These are phyloP conservation scores for Discostella pseudostelligera DNA, from an alignment of 108 stramenopile species.

Conservation along the genomic window DNA sequence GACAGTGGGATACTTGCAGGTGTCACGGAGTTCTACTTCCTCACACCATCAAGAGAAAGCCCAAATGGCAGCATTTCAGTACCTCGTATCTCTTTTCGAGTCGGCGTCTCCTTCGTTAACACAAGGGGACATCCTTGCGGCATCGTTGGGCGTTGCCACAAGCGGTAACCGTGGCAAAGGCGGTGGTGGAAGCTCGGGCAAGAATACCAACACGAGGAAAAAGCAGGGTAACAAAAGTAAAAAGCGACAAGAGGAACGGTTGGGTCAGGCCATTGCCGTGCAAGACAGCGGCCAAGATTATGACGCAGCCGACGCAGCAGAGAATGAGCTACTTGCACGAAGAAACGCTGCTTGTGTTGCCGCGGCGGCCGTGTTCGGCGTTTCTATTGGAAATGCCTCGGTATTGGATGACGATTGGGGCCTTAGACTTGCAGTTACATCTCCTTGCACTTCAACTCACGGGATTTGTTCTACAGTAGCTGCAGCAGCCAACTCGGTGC, in stretches of 20 bases:
- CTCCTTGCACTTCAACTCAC: slow-evolving; percentile 25
- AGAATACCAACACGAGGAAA: slow-evolving; percentile 52
- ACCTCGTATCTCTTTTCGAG: slow-evolving; percentile 73
- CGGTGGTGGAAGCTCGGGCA: slow-evolving; percentile 8
- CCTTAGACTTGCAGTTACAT: slow-evolving; percentile 29
- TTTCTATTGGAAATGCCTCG: slow-evolving; percentile 23
- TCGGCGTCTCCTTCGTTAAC: slow-evolving; percentile 58
- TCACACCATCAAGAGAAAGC: slow-evolving; percentile 9
- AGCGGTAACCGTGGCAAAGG: slow-evolving; percentile 4
- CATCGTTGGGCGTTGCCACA: slow-evolving; percentile 49
- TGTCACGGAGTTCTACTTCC: slow-evolving; percentile 12
- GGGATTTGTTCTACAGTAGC: slow-evolving; percentile 52
- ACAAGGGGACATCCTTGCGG: slow-evolving; percentile 57
- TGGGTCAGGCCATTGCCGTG: slow-evolving; percentile 35
- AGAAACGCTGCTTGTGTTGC: slow-evolving; percentile 60
- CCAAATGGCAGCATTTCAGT: slow-evolving; percentile 49
- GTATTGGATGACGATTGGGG: slow-evolving; percentile 14
- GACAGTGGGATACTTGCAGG: slow-evolving; percentile 26
- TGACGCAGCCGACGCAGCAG: too few species aligned
- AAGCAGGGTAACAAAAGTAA: slow-evolving; percentile 66
- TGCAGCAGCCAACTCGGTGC: slow-evolving; percentile 55
- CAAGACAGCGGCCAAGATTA: slow-evolving; percentile 12
- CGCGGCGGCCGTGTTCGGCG: slow-evolving; percentile 44
- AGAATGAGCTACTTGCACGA: slow-evolving; percentile 57
- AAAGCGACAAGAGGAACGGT: slow-evolving; percentile 58